These are phyloP conservation scores for Emydomyces testavorans DNA, from an alignment of 2,329 filamentous ascomycete genomes.

Conservation along the genomic window DNA sequence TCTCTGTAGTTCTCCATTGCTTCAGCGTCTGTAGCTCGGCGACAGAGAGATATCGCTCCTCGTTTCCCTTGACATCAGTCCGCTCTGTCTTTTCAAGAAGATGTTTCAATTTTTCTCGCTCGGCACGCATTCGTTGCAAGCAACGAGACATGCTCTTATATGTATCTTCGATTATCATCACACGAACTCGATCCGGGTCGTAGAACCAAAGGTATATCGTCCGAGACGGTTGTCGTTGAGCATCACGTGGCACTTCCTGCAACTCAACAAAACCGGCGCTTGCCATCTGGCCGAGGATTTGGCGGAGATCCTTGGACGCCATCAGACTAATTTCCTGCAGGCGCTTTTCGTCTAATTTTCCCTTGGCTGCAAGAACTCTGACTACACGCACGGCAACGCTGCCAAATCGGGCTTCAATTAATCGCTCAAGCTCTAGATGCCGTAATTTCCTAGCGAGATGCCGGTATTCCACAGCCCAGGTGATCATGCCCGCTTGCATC, in stretches of 20 bases:
- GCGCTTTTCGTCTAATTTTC: constrained; percentile 90
- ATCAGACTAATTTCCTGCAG: constrained; percentile 70
- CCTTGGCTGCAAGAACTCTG: constrained; percentile 71
- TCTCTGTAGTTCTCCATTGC: constrained; percentile 49
- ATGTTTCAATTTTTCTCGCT: constrained; percentile 58
- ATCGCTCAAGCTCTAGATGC: constrained; percentile 67
- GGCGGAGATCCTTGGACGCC: constrained; percentile 72
- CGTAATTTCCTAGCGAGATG: constrained; percentile 58
- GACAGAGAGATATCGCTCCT: constrained; percentile 65
- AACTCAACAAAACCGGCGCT: constrained; percentile 77
- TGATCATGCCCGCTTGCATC: constrained; percentile 45
- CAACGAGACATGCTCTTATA: constrained; percentile 86
- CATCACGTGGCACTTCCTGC: constrained; percentile 87
- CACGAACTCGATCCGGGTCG: constrained; percentile 60
- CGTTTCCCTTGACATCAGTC: constrained; percentile 71
- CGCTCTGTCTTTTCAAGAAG: constrained; percentile 73
- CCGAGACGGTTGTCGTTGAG: constrained; percentile 64
- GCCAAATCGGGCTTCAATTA: constrained; percentile 67
- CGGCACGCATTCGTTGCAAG: constrained; percentile 65
- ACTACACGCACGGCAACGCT: constrained; percentile 68
- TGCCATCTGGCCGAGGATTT: constrained; percentile 74
- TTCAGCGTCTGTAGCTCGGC: constrained; percentile 61
- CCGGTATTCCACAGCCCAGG: constrained; percentile 79
- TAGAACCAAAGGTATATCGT: constrained; percentile 91
- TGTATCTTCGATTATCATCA: constrained; percentile 62